These are phyloP conservation scores for Excoecaria cochinchinensis DNA, from an alignment of 345 rosid species.

Conservation along the genomic window DNA sequence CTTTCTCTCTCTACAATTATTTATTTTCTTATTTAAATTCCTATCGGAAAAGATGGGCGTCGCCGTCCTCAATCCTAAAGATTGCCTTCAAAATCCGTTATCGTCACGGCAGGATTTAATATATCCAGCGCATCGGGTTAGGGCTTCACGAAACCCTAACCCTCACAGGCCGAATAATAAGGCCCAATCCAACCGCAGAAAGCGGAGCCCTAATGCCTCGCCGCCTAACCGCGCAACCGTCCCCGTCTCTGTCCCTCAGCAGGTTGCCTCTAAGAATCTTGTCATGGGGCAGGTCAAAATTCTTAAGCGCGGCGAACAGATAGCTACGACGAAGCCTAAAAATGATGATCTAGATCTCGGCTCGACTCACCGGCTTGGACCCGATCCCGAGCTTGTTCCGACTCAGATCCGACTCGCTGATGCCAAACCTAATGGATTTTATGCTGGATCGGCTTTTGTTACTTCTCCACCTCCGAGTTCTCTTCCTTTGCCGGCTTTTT, in stretches of 20 bases:
- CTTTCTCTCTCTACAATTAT: neutral
- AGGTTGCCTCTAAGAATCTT: constrained; percentile 15
- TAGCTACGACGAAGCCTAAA: neutral
- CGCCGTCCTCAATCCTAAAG: constrained; percentile 59
- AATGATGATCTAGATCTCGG: constrained; percentile 32
- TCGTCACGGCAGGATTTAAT: constrained; percentile 23
- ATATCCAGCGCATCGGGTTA: constrained; percentile 31
- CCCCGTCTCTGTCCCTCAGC: neutral
- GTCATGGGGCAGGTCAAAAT: constrained; percentile 57
- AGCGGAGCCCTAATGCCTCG: constrained; percentile 37
- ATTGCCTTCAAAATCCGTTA: constrained; percentile 36
- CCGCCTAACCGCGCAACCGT: constrained; percentile 21
- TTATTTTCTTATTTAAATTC: neutral
- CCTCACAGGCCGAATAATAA: constrained; percentile 25
- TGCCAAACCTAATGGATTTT: constrained; percentile 38
- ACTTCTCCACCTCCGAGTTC: constrained; percentile 93
- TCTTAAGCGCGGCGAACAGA: constrained; percentile 66
- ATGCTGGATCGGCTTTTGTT: constrained; percentile 71
- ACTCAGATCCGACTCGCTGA: constrained; percentile 32
- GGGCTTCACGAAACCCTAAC: constrained; percentile 26
- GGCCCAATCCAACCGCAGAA: constrained; percentile 41
- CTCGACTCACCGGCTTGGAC: constrained; percentile 35
- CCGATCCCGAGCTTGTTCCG: constrained; percentile 33
- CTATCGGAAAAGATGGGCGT: constrained; percentile 48
- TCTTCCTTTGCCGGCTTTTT: constrained; percentile 75